Percentiles rank a stretch among this genome's conserved stretches.
phyloP scores from a whole-genome alignment of 257 asterid species.

The Solanum ossicruentum region DNA sequence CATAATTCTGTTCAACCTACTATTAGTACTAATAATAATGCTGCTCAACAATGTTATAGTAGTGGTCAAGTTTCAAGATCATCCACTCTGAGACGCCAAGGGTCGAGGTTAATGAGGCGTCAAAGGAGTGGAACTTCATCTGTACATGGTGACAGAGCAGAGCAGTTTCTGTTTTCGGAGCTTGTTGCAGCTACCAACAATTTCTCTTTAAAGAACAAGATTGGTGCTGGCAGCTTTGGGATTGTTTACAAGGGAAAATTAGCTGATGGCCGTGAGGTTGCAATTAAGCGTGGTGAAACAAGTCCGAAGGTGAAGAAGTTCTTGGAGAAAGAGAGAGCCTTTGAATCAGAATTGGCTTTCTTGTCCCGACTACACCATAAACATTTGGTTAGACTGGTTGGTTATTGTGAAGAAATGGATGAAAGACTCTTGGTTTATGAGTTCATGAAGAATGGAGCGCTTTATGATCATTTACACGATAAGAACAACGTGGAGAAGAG shows the following conservation, averaged over 20 bases:
- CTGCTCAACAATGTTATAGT: background rate
- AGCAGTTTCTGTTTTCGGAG: background rate
- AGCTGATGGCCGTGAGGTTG: background rate
- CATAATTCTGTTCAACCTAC: background rate
- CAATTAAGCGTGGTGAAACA: background rate
- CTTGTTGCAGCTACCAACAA: background rate
- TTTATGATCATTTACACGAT: background rate
- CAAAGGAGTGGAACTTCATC: background rate
- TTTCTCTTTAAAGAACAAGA: background rate
- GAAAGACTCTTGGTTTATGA: constrained; percentile 3
- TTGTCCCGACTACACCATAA: background rate
- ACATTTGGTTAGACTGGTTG: background rate
- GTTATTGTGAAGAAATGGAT: background rate
- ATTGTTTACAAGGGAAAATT: background rate
- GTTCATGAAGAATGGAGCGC: background rate
- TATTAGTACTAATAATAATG: background rate
- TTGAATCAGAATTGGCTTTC: background rate
- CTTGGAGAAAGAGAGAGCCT: background rate
- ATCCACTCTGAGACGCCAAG: background rate
- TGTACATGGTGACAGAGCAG: background rate
- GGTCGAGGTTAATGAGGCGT: background rate
- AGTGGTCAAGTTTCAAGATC: background rate
- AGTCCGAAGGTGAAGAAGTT: background rate
- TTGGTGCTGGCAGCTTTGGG: constrained; percentile 1
- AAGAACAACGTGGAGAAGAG: background rate